Percentiles rank a stretch among this genome's conserved stretches.
phyloP scores from a whole-genome alignment of 805 yeast genomes.

The Pichia occidentalis region DNA sequence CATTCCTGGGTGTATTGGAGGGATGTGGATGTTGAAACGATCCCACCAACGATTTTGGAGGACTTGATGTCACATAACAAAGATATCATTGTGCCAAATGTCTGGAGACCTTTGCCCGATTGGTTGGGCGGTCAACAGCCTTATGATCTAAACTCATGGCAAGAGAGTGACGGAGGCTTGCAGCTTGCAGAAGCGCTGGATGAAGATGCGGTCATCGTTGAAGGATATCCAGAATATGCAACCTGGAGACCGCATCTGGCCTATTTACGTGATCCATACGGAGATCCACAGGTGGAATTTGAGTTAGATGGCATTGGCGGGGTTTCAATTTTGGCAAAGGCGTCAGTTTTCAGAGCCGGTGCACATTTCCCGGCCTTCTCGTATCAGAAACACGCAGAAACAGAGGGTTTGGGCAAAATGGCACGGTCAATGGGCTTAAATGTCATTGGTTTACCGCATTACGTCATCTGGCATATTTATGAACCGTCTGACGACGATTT shows the following conservation, averaged over 20 bases:
- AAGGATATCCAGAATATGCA: conserved; percentile 94
- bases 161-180: conserved; percentile 75
- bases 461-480: conserved; percentile 93
- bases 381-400: conserved; percentile 93
- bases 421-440: conserved; percentile 79
- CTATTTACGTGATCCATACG: conserved; percentile 88
- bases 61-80: conserved; percentile 87
- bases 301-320: conserved; percentile 97
- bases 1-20: conserved; percentile 98
- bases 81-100: conserved; percentile 93
- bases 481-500: conserved; percentile 93
- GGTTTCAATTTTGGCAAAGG: conserved; percentile 85
- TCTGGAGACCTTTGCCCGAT: conserved; percentile 85
- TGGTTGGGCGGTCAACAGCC: conserved; percentile 84
- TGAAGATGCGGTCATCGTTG: conserved; percentile 95
- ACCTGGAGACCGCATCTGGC: conserved; percentile 98
- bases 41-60: conserved; percentile 77
- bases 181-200: conserved; percentile 69
- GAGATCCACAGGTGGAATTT: conserved; percentile 90
- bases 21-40: conserved; percentile 94
- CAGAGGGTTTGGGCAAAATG: conserved; percentile 94
- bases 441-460: conserved; percentile 89
- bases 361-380: conserved; percentile 96
- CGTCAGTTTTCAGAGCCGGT: conserved; percentile 78
- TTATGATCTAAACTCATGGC: conserved; percentile 81